These are phyloP conservation scores for Colletotrichum abscissum DNA, from an alignment of 2,329 filamentous ascomycete genomes.

Conservation along the genomic window DNA sequence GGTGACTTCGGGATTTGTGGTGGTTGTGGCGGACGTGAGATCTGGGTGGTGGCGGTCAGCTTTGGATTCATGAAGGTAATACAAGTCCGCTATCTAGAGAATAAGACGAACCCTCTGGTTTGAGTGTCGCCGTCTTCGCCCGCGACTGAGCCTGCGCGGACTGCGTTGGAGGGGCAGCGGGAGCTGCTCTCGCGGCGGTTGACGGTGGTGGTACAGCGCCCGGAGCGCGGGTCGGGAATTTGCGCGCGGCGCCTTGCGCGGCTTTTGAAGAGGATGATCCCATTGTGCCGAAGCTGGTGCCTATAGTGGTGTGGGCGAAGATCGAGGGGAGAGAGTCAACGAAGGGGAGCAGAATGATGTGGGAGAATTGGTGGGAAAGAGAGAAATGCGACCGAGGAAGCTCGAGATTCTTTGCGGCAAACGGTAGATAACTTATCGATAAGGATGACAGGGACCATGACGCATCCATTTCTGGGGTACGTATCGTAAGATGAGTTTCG, in stretches of 20 bases:
- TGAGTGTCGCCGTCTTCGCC: conserved; percentile 39
- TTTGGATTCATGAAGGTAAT: neutral
- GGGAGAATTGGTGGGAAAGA: neutral
- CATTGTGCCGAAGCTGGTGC: conserved; percentile 44
- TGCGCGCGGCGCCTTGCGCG: conserved; percentile 52
- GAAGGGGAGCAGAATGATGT: neutral
- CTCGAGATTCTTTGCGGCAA: conserved; percentile 12
- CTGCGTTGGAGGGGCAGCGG: conserved; percentile 37
- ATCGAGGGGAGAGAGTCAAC: neutral
- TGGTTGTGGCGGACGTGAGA: conserved; percentile 51
- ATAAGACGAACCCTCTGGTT: conserved; percentile 37
- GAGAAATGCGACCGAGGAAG: neutral
- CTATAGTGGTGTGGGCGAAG: neutral
- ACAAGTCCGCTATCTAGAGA: too few relatives aligned
- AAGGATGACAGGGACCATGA: conserved; percentile 16
- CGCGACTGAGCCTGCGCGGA: conserved; percentile 27
- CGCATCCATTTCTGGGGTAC: conserved; percentile 13
- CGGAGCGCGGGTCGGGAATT: conserved; percentile 55
- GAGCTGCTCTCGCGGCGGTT: conserved; percentile 15
- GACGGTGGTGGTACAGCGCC: conserved; percentile 39
- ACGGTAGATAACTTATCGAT: conserved; percentile 18
- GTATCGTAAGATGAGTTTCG: neutral
- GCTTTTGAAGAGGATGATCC: conserved; percentile 60
- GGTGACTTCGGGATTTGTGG: conserved; percentile 52
- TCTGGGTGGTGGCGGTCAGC: conserved; percentile 41